Evolutionary conservation across 106 monocot genomes (phyloP).

Genomic region (Iris macrosiphon): DNA sequence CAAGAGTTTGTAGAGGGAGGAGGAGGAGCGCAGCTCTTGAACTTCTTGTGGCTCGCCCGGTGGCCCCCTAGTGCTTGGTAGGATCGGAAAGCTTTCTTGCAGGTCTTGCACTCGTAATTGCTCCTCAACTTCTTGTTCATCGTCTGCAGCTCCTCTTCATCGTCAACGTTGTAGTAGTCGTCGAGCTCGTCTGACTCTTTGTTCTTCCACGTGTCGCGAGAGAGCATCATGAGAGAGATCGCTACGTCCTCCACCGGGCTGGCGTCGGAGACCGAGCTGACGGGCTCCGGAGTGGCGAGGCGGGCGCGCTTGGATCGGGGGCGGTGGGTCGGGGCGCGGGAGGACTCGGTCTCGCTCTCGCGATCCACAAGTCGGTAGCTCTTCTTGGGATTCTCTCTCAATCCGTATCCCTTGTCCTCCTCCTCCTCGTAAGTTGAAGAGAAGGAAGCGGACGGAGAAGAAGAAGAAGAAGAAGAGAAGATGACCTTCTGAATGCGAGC

Average conservation of each 20-base stretch:
- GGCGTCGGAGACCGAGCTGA: slow-evolving; percentile 53
- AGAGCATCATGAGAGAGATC: slow-evolving; percentile 64
- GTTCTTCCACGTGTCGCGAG: slow-evolving; percentile 47
- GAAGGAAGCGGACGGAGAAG: too few relatives aligned
- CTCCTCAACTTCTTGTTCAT: slow-evolving; percentile 9
- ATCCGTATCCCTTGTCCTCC: too few relatives aligned
- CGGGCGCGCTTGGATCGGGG: slow-evolving; percentile 31
- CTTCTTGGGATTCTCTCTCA: slow-evolving; percentile 21
- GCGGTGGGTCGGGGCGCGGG: slow-evolving; percentile 6
- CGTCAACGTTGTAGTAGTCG: background rate
- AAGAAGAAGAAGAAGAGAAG: slow-evolving; percentile 11
- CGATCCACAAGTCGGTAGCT: slow-evolving; percentile 40
- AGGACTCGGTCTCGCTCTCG: slow-evolving; percentile 74
- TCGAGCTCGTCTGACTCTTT: background rate
- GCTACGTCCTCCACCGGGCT: slow-evolving; percentile 61
- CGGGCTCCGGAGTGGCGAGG: slow-evolving; percentile 21
- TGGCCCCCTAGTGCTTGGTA: too few relatives aligned
- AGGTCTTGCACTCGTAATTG: slow-evolving; percentile 26
- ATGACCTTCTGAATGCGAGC: background rate
- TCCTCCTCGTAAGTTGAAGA: too few relatives aligned
- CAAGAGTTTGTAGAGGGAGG: too few relatives aligned
- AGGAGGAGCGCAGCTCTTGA: too few relatives aligned
- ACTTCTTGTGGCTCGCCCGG: too few relatives aligned
- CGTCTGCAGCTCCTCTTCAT: background rate
- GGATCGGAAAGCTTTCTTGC: slow-evolving; percentile 36